These are phyloP conservation scores for Martiniozyma abietophila DNA, from an alignment of 805 yeast species.

Conservation along the genomic window DNA sequence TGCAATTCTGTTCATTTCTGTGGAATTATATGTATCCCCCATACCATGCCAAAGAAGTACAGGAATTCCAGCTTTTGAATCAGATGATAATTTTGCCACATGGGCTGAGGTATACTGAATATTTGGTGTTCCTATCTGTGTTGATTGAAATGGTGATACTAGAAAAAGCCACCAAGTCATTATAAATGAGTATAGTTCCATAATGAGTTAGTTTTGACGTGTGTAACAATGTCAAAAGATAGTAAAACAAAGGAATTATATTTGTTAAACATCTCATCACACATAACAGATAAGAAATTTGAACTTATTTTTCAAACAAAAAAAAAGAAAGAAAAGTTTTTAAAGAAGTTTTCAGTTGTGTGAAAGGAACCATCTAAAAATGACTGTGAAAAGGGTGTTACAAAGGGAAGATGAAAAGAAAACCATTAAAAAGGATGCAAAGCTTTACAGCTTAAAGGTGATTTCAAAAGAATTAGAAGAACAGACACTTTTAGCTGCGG, in stretches of 20 bases:
- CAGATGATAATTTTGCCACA: neutral
- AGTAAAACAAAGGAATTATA: too few relatives aligned
- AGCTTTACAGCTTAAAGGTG: slow-evolving; percentile 6
- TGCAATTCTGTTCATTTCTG: slow-evolving; percentile 42
- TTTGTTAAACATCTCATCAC: too few relatives aligned
- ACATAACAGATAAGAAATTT: too few relatives aligned
- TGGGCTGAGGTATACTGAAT: neutral
- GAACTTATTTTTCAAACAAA: too few relatives aligned
- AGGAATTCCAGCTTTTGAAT: slow-evolving; percentile 12
- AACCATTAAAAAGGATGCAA: slow-evolving; percentile 2
- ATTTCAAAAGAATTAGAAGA: slow-evolving; percentile 12
- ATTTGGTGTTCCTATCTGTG: neutral
- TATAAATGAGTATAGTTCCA: too few relatives aligned
- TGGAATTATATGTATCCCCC: slow-evolving; percentile 64
- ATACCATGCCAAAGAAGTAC: slow-evolving; percentile 80
- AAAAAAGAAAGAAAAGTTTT: neutral
- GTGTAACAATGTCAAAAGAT: too few relatives aligned
- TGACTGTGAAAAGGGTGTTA: slow-evolving; percentile 7
- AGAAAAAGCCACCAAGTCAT: too few relatives aligned
- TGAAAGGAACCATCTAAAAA: too few relatives aligned
- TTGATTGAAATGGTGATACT: too few relatives aligned
- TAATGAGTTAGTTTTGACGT: too few relatives aligned
- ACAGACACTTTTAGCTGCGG: slow-evolving; percentile 19
- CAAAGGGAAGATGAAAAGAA: slow-evolving; percentile 1
- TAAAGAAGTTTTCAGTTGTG: too few relatives aligned